Conservation (phyloP, 106 monocot genomes). For the Acanthochlamys bracteata region DNA sequence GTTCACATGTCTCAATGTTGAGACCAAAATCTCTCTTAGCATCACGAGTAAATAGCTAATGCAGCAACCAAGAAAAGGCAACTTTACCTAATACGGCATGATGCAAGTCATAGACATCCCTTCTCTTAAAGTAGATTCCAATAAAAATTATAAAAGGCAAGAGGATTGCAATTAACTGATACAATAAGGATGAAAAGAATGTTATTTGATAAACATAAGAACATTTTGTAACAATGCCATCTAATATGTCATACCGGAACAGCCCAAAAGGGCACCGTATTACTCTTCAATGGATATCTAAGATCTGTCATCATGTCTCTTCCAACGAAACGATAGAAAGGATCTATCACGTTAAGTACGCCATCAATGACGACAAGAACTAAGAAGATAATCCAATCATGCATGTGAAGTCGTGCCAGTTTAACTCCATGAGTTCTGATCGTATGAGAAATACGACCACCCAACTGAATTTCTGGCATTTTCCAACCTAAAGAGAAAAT, state of each 20-base stretch:
- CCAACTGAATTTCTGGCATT: constrained; percentile 20
- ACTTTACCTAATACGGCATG: constrained; percentile 16
- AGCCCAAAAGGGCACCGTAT: constrained; percentile 22
- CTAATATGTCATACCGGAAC: constrained; percentile 11
- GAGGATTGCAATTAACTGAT: constrained; percentile 14
- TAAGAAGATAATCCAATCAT: constrained; percentile 19
- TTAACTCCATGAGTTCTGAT: constrained; percentile 16
- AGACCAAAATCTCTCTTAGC: background rate
- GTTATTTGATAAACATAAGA: background rate
- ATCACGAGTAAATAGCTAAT: background rate
- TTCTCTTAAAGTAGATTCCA: constrained; percentile 10
- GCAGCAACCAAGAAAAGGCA: background rate
- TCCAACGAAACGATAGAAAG: constrained; percentile 20
- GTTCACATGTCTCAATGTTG: background rate
- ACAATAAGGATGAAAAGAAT: background rate
- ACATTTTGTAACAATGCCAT: background rate
- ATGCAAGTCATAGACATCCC: constrained; percentile 20
- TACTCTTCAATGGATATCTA: constrained; percentile 17
- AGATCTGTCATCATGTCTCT: constrained; percentile 22
- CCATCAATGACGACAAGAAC: constrained; percentile 11
- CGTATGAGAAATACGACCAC: constrained; percentile 6
- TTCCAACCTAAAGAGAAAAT: background rate
- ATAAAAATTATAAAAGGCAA: constrained; percentile 16
- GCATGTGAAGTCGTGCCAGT: constrained; percentile 15
- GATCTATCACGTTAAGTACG: constrained; percentile 17